Evolutionary conservation across 2,329 filamentous ascomycete genomes (phyloP).

Genomic region (Penicillium vulpinum): DNA sequence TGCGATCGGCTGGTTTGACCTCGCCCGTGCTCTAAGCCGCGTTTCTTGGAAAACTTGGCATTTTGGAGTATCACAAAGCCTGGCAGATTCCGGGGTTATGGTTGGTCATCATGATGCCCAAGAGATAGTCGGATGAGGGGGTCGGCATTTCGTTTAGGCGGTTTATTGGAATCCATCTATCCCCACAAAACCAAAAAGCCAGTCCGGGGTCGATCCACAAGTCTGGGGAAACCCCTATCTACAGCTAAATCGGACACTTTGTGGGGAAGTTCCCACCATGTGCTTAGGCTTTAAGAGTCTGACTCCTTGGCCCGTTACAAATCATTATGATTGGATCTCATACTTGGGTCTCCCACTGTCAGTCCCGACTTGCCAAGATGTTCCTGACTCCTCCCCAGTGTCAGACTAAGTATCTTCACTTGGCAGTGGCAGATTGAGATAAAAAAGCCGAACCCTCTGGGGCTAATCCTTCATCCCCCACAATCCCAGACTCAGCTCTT

Average conservation of each 20-base stretch:
- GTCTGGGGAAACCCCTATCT: slow-evolving; percentile 10
- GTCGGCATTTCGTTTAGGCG: neutral
- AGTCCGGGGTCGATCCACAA: slow-evolving; percentile 4
- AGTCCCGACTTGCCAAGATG: neutral
- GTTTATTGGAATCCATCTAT: too few species aligned
- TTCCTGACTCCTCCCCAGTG: neutral
- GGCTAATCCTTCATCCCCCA: neutral
- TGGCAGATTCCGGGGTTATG: neutral
- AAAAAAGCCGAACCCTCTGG: neutral
- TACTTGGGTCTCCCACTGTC: neutral
- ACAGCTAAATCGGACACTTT: neutral
- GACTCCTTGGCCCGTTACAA: neutral
- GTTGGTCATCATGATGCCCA: neutral
- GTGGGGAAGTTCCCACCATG: neutral
- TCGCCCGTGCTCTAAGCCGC: neutral
- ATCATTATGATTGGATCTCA: neutral
- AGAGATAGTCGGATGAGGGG: neutral
- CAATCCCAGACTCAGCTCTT: slow-evolving; percentile 1
- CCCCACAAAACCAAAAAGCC: neutral
- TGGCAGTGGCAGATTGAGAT: slow-evolving; percentile 14
- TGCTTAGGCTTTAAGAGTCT: neutral
- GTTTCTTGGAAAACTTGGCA: slow-evolving; percentile 1
- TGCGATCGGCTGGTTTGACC: neutral
- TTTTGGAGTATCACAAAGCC: neutral
- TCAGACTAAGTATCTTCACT: neutral